These are phyloP conservation scores for Cantharellus anzutake DNA, from an alignment of 768 basidiomycete genomes.

Conservation along the genomic window DNA sequence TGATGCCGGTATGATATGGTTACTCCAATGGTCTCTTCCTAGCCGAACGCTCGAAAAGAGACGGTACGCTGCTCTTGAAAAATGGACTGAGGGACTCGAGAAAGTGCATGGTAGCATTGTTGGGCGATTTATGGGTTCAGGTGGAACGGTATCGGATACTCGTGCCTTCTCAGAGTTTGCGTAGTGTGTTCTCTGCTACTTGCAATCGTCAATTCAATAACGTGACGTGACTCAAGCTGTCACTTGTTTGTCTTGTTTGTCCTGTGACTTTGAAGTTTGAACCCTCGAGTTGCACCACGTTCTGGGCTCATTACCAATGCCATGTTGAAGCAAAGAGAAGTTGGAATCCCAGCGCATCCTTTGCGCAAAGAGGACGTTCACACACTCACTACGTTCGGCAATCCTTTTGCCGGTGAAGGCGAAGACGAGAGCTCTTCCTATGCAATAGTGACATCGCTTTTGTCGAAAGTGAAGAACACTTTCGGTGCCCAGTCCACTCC, in stretches of 20 bases:
- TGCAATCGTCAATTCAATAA: no score
- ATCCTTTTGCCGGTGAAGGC: constrained; percentile 85
- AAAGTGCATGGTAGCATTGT: constrained; percentile 59
- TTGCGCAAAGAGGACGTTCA: not conserved
- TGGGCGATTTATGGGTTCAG: constrained; percentile 25
- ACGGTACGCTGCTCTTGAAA: constrained; percentile 60
- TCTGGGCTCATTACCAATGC: no score
- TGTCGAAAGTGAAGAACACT: constrained; percentile 67
- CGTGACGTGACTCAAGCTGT: no score
- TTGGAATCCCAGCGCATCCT: no score
- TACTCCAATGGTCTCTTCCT: not conserved
- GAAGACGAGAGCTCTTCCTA: constrained; percentile 79
- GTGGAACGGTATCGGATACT: not conserved
- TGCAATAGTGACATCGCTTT: constrained; percentile 59
- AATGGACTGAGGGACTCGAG: constrained; percentile 71
- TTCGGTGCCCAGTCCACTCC: constrained; percentile 29
- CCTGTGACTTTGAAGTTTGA: no score
- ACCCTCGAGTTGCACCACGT: no score
- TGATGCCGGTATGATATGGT: not conserved
- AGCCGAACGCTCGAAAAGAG: constrained; percentile 80
- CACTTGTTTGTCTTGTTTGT: no score
- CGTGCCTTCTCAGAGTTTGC: not conserved
- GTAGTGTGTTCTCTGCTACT: not conserved
- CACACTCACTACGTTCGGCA: constrained; percentile 52
- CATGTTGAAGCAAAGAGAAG: no score